Conservation (phyloP, 2,329 filamentous ascomycete genomes). For the Macrophomina tecta region DNA sequence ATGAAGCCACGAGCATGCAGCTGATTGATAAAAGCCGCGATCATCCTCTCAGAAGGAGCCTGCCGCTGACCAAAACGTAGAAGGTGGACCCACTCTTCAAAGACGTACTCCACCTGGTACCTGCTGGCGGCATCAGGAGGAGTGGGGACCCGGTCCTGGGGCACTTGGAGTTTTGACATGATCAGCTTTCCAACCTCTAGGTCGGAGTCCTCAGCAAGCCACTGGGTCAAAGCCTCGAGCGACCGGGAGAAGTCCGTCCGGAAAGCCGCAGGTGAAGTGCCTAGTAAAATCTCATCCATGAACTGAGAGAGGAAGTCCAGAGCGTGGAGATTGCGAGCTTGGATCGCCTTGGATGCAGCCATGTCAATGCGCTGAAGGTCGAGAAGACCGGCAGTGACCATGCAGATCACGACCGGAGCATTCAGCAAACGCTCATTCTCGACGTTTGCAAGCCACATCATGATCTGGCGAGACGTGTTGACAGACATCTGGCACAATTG, state of each 20-base stretch:
- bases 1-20: conserved; percentile 77
- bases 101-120: conserved; percentile 92
- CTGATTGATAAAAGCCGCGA: conserved; percentile 81
- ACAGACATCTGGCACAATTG: conserved; percentile 68
- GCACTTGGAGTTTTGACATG: conserved; percentile 67
- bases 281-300: conserved; percentile 78
- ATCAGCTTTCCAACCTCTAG: conserved; percentile 72
- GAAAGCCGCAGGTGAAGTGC: conserved; percentile 76
- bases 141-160: conserved; percentile 57
- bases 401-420: conserved; percentile 64
- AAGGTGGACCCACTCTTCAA: conserved; percentile 91
- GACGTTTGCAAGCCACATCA: conserved; percentile 56
- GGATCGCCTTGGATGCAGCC: conserved; percentile 74
- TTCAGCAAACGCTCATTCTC: conserved; percentile 67
- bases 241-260: conserved; percentile 87
- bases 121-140: conserved; percentile 66
- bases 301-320: conserved; percentile 81
- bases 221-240: conserved; percentile 79
- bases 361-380: conserved; percentile 65
- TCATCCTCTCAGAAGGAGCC: conserved; percentile 70
- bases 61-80: conserved; percentile 66
- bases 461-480: conserved; percentile 60
- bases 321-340: conserved; percentile 72
- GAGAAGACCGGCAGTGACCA: conserved; percentile 65
- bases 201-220: conserved; percentile 76